These are phyloP conservation scores for Boletus smithii DNA, from an alignment of 1,284 basidiomycete species.

Conservation along the genomic window DNA sequence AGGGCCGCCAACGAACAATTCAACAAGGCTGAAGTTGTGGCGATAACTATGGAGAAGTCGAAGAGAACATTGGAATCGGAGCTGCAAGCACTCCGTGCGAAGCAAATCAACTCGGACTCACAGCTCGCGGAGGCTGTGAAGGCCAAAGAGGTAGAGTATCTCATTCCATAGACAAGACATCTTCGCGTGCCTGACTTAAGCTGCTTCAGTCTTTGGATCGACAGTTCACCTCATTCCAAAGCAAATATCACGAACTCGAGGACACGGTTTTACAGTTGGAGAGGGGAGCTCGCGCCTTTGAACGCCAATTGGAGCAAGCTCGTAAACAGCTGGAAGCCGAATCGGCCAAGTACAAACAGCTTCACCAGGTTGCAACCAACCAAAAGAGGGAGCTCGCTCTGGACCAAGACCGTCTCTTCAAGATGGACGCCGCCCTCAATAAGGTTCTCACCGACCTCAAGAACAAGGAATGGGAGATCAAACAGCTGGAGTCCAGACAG, in stretches of 20 bases:
- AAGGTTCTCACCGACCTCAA: constrained; percentile 79
- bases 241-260: constrained; percentile 82
- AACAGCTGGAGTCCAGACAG: constrained; percentile 80
- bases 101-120: constrained; percentile 69
- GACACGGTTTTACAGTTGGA: constrained; percentile 83
- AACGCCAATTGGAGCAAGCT: constrained; percentile 66
- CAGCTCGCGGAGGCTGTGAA: constrained; percentile 61
- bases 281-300: constrained; percentile 73
- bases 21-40: constrained; percentile 49
- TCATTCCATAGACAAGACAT: not conserved
- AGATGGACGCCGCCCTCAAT: constrained; percentile 79
- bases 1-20: constrained; percentile 50
- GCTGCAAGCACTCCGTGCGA: constrained; percentile 66
- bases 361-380: constrained; percentile 64
- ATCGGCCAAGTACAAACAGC: constrained; percentile 63
- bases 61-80: constrained; percentile 74
- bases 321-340: constrained; percentile 71
- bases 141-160: constrained; percentile 65
- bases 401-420: constrained; percentile 68
- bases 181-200: constrained; percentile 4
- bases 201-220: constrained; percentile 54
- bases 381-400: constrained; percentile 69
- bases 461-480: constrained; percentile 81
- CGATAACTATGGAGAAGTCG: constrained; percentile 67
- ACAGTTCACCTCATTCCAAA: constrained; percentile 68